phyloP scores from a whole-genome alignment of 1,284 basidiomycete species.

The Heterobasidion annosum region DNA sequence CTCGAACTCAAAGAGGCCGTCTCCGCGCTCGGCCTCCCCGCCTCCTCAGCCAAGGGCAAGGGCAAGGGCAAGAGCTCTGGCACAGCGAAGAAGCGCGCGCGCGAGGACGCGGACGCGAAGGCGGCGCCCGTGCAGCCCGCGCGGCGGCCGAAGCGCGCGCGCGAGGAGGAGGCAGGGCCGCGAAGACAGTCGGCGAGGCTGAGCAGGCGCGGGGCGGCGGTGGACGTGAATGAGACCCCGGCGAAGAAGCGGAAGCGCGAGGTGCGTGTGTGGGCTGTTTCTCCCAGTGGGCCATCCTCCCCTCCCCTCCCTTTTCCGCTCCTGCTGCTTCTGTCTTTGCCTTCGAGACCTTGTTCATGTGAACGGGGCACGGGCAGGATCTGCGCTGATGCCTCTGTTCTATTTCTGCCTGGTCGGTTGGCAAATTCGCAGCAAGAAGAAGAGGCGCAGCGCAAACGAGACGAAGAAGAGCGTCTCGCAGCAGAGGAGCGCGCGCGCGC shows the following conservation, averaged over 20 bases:
- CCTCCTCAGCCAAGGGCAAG: slow-evolving; percentile 17
- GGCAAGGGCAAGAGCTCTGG: not conserved
- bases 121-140: slow-evolving; percentile 56
- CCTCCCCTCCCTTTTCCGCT: not conserved
- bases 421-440: slow-evolving; percentile 29
- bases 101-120: slow-evolving; percentile 14
- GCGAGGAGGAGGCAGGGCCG: slow-evolving; percentile 25
- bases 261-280: slow-evolving; percentile 26
- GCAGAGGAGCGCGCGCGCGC: slow-evolving; percentile 51
- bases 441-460: slow-evolving; percentile 36
- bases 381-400: no score
- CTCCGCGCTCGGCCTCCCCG: slow-evolving; percentile 34
- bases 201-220: slow-evolving; percentile 20
- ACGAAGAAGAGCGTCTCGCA: slow-evolving; percentile 48
- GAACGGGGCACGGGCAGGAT: no score
- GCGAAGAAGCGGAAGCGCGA: slow-evolving; percentile 53
- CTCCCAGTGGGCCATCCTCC: no score
- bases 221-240: slow-evolving; percentile 56
- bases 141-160: slow-evolving; percentile 35
- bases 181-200: slow-evolving; percentile 59
- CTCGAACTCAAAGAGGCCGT: slow-evolving; percentile 57
- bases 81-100: no score
- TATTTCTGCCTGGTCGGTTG: no score
- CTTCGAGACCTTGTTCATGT: not conserved
- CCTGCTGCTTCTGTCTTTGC: no score